Evolutionary conservation across 179 eudicot genomes (phyloP), one percentile per base, ranked within the genome.

Genomic region (Patellifolia procumbens): DNA sequence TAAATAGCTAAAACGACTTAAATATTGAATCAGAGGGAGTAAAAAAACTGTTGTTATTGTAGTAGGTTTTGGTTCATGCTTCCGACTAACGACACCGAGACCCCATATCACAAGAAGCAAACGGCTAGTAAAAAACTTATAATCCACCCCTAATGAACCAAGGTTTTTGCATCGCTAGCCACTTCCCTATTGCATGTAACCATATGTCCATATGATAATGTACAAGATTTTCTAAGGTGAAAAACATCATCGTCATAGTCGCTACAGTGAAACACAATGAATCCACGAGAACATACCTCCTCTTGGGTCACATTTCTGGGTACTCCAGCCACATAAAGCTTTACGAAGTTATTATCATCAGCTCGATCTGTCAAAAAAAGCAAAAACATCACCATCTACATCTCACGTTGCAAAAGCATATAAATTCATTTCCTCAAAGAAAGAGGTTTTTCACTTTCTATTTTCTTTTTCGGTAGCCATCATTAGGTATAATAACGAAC

Each of bases 321-420:
- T 61, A 82, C 35, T 7, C 70, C 76, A 4, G n/a, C 79, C 16
- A 76, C 82, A 52, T 75, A 82, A 17, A 82, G 82, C 9, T 82
- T 82, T 19, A 73, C 82, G 60, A 20, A 20, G 60, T 29, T 37
- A 5, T 31, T 70, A 16, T 53, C 58, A 45, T 79, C 85, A 72
- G 19, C 24, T 26, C 67, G 42, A 70, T 74, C 85, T 79, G 51
- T 46, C 53, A 73, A 69, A 45, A 31, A 61, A 37, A 16, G 43
- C 43, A 63, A 61, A 1, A 64, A 12, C 29, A 77, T 43, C 20
- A 77, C 42, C n/a, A 26, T 56, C 3, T 34, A 68, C 0, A 58
- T 43, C 28, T 55, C 51, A 68, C 39, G 16, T 10, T 39, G 58
- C 59, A 56, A n/a, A 49, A 53, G 32, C 26, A 75, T 32, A 22